Percentiles rank a stretch among this genome's conserved stretches.
Conservation (phyloP, 176 grass and related monocot genomes). For the Phoenix roebelenii region DNA sequence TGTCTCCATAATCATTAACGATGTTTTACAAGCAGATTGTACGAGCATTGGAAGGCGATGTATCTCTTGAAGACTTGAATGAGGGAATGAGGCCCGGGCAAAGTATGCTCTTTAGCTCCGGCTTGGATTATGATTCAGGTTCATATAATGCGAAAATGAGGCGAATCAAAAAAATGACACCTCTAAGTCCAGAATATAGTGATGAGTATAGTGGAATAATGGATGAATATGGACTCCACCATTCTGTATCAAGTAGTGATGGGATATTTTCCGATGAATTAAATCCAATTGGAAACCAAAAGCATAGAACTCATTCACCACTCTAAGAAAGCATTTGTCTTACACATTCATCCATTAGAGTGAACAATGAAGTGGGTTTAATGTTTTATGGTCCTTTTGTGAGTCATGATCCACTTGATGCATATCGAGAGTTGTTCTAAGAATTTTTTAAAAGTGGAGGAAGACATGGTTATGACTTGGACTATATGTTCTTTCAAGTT, state of each 20-base stretch:
- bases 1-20: no score
- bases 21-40: conserved; percentile 32
- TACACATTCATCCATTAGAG: no score
- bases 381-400: no score
- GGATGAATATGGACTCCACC: not conserved
- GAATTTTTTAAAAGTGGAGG: no score
- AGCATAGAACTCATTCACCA: not conserved
- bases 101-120: conserved; percentile 41
- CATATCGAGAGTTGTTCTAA: no score
- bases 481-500: no score
- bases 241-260: conserved; percentile 14
- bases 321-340: no score
- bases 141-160: conserved; percentile 27
- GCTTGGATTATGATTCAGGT: conserved; percentile 12
- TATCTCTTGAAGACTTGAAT: conserved; percentile 60
- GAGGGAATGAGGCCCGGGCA: conserved; percentile 51
- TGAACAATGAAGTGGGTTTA: no score
- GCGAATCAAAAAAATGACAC: conserved; percentile 18
- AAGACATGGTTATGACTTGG: no score
- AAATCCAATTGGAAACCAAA: conserved; percentile 13
- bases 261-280: conserved; percentile 16
- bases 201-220: conserved; percentile 20
- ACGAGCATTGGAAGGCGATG: conserved; percentile 49
- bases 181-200: conserved; percentile 26
- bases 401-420: no score